Conservation (phyloP, 768 basidiomycete species). For the Suillus spraguei region DNA sequence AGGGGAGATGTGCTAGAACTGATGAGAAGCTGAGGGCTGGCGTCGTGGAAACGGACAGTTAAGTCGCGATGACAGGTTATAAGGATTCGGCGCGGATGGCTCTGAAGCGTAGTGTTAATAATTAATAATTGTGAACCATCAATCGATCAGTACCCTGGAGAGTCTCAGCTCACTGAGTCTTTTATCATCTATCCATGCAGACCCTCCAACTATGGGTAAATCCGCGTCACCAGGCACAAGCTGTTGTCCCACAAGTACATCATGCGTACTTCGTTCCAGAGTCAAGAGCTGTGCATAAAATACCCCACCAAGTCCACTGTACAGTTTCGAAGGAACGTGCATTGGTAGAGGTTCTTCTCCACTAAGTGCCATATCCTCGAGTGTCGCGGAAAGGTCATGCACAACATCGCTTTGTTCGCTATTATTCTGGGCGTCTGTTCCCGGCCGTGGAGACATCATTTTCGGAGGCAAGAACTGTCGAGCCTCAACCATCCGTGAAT, state of each 20-base stretch:
- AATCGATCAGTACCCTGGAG: slow-evolving; percentile 48
- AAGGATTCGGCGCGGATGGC: slow-evolving; percentile 64
- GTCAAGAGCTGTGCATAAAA: slow-evolving; percentile 46
- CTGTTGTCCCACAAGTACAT: slow-evolving; percentile 37
- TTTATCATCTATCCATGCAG: slow-evolving; percentile 57
- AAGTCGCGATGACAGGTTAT: slow-evolving; percentile 66
- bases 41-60: slow-evolving; percentile 71
- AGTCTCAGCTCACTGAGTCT: slow-evolving; percentile 52
- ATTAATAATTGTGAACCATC: not conserved
- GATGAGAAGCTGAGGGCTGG: slow-evolving; percentile 68
- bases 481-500: slow-evolving; percentile 56
- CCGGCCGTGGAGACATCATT: slow-evolving; percentile 31
- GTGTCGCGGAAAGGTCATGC: slow-evolving; percentile 2
- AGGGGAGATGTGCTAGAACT: slow-evolving; percentile 50
- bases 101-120: slow-evolving; percentile 35
- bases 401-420: not conserved
- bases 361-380: slow-evolving; percentile 13
- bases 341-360: slow-evolving; percentile 5
- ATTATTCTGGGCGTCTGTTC: slow-evolving; percentile 3
- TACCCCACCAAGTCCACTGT: slow-evolving; percentile 40
- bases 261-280: slow-evolving; percentile 50
- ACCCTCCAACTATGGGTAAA: slow-evolving; percentile 52
- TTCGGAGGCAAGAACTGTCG: slow-evolving; percentile 72
- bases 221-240: slow-evolving; percentile 16
- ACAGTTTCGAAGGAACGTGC: slow-evolving; percentile 28